Evolutionary conservation across 176 grass and related monocot species (phyloP), one percentile per base, ranked within the genome.

Genomic region (Rhipidocladum racemiflorum): DNA sequence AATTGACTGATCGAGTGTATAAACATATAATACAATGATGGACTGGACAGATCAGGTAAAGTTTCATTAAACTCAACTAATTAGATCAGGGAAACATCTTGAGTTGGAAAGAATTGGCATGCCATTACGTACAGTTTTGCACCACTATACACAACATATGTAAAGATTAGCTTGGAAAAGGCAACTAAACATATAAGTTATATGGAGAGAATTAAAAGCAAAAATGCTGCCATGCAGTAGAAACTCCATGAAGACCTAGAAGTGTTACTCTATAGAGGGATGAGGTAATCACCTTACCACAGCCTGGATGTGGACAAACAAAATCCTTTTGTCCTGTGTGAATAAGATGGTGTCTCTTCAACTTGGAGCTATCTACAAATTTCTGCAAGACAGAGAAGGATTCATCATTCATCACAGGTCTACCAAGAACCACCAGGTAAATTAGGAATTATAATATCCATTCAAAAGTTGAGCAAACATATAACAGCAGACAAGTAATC

Each of bases 291-390:
- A 92, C 91, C 91, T 97, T 92, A 84, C 89, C 91, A 82, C 91
- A 97, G 53, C 80, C 89, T 70, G 91, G 89, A 85, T 92, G 85
- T 59, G 87, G 87, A 60, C 94, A 94, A 43, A 92, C 51, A 61
- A 97, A 97, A 92, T 94, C 87, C 40, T 87, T 93, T 83, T 97
- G 89, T 87, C 91, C 94, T 35, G 94, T 97, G 74, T 97, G 94
- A 14, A 81, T 90, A 88, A 97, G 90, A 55, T 84, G 27, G 74
- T 97, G 94, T 38, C 94, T 92, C 85, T 94, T 97, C 78, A 97
- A 81, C 90, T 97, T 94, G 71, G 94, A 97, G 83, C 90, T 94
- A 65, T 92, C 94, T 49, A 73, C 74, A 80, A 97, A 97, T 94
- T 94, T 97, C 91, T 97, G 90, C 81, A 81, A 53, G 74, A 77